These are phyloP conservation scores for Chlorella sp. DNA, from an alignment of 139 green algal species.

Conservation along the genomic window DNA sequence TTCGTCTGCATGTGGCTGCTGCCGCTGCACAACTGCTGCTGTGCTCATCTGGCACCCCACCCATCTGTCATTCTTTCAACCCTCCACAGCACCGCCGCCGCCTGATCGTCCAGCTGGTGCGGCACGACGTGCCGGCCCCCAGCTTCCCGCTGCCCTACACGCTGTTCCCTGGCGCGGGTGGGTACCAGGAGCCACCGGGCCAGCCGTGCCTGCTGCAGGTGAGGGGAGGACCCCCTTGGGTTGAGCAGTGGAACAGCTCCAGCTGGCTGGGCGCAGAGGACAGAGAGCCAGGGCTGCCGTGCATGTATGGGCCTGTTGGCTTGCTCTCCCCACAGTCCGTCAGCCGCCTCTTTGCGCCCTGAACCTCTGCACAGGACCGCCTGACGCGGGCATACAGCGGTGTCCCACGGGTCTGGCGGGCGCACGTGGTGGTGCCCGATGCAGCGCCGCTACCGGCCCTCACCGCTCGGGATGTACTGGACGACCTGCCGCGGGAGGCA, in stretches of 20 bases:
- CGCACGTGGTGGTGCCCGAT: not conserved
- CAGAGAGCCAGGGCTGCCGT: no score
- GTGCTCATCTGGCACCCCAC: no score
- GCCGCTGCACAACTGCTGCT: no score
- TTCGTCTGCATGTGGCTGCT: no score
- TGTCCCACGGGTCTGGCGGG: not conserved
- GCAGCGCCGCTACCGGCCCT: constrained; percentile 1
- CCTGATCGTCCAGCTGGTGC: not conserved
- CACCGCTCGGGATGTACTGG: not conserved
- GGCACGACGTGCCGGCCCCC: not conserved
- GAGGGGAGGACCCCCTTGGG: no score
- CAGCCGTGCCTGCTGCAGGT: no score
- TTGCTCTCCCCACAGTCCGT: no score
- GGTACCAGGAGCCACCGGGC: not conserved
- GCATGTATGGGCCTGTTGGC: no score
- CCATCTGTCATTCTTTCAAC: no score
- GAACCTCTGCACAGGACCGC: constrained; percentile 1
- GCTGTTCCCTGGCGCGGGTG: not conserved
- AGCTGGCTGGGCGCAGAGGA: no score
- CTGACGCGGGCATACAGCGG: not conserved
- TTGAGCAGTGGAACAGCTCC: no score
- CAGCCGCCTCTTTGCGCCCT: no score
- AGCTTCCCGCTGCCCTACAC: not conserved
- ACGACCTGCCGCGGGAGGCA: constrained; percentile 1
- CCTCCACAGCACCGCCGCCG: constrained; percentile 29